Percentiles rank a stretch among this genome's conserved stretches.
Evolutionary conservation across 2,329 filamentous ascomycete species (phyloP).

Genomic region (Talaromyces sp.): DNA sequence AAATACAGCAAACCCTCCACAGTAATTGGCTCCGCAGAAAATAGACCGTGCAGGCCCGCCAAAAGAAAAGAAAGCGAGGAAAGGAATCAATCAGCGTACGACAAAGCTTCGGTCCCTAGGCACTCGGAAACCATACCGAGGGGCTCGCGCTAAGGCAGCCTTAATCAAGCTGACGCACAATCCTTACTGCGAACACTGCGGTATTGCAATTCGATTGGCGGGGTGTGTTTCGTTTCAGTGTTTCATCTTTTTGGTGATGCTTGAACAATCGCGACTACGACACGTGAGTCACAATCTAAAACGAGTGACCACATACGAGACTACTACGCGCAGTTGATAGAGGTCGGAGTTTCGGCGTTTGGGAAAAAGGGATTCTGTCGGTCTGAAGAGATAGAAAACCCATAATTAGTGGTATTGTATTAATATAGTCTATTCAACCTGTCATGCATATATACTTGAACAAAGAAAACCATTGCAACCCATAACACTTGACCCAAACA

Average conservation of each 20-base stretch:
- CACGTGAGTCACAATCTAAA: constrained; percentile 8
- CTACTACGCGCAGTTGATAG: not conserved
- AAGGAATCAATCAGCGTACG: constrained; percentile 9
- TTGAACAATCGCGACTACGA: constrained; percentile 1
- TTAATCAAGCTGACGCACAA: constrained; percentile 12
- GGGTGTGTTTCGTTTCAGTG: constrained; percentile 7
- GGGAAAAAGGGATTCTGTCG: not conserved
- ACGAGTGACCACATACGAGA: constrained; percentile 1
- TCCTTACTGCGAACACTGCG: constrained; percentile 2
- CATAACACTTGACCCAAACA: not conserved
- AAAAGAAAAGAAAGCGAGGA: not conserved
- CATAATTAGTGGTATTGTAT: not conserved
- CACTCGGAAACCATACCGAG: constrained; percentile 15
- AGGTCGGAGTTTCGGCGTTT: not conserved
- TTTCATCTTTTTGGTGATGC: constrained; percentile 4
- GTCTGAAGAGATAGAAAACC: not conserved
- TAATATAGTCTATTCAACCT: constrained; percentile 9
- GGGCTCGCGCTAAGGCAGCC: not conserved
- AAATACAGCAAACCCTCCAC: not conserved
- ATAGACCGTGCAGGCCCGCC: not conserved
- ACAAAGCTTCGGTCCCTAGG: not conserved
- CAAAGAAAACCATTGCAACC: constrained; percentile 2
- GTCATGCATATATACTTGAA: constrained; percentile 8
- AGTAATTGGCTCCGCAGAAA: not conserved
- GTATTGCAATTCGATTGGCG: not conserved